Base-by-base conservation (phyloP, 2,329 filamentous ascomycete species). In the Penicillium sp. region DNA sequence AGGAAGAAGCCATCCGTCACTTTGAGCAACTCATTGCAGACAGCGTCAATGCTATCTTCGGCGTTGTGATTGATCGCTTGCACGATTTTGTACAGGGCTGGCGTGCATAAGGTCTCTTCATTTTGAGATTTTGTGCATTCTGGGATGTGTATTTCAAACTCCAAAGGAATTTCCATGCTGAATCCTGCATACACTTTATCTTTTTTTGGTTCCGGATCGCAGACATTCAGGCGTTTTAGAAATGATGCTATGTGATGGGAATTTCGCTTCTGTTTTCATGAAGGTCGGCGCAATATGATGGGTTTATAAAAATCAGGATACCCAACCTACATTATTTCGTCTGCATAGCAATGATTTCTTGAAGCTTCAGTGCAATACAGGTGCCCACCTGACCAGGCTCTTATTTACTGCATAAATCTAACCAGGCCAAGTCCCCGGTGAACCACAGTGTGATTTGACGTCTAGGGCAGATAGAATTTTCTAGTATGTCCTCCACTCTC, bases 61-160 rank as follows among this genome's bases (percentile, higher is more conserved):
- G 92, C 0, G 91, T 96, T 4, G 89, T 97, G 39, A 97, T 99
- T 78, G 94, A 99, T 78, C 87, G 91, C 67, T 79, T 97, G 65
- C 94, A 99, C 78, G 92, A 93, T 66, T 87, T 96, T 78, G 90
- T 96, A 60, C 94, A 99, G 79, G 89, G 90, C 52, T 93, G 93
- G 79, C 84, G 90, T 72, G 87, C 88, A n/a, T 91, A 52, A 64
- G 33, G 8, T 50, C 29, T 49, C 5, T 43, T 23, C 7, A 19
- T 15, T 27, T 40, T 16, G 13, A 41, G 16, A 6, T 21, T 16
- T 25, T 16, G 8, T 36, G 21, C 16, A 6, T n/a, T 13, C 16
- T 29, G 6, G 23, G 11, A n/a, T 33, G 13, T 13, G 16, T 34
- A 21, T 25, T 31, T 13, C 29, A 29, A 5, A 13, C 1, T 39